Base-by-base conservation (phyloP, 257 asterid species). In the Solanum medicagineum region DNA sequence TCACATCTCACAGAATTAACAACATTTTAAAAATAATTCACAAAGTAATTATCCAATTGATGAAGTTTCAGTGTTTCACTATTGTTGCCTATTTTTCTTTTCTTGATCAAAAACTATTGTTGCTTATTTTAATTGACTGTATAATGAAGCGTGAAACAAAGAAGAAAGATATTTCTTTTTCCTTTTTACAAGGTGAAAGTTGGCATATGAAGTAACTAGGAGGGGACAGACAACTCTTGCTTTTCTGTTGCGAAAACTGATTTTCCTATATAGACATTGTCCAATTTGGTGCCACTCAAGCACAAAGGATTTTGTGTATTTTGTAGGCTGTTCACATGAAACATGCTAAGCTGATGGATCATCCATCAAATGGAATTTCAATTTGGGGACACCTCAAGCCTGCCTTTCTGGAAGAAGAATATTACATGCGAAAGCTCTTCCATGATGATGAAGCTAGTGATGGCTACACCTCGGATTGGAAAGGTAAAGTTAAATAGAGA, bases 321-420 rank as follows among this genome's bases (percentile, higher is more conserved):
- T 83, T 86, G 17, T 88, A 94, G 98, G 97, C 93, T 85, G 79
- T 91, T 84, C 75, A 86, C 69, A 91, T 87, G 80, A 92, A 91
- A 80, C 90, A 91, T 90, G 75, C 90, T 81, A 91, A 89, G 89
- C 45, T 84, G 88, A 92, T 94, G 93, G 93, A 93, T 87, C 86
- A 81, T 83, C 98, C 97, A 19, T 90, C 94, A 80, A 93, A 94
- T 84, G 93, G 97, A 65, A 96, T 94, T 89, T 93, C 94, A 54
- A 75, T 94, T 63, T 90, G 89, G 92, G 98, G 98, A 80, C 84
- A 86, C 89, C 92, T 94, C 87, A 91, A 87, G 89, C 95, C 95
- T 80, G 90, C 92, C 68, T 92, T 84, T 84, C 60, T 88, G 53
- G 97, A 93, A 88, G 95, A 93, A 87, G 97, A 93, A 85, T 84